Evolutionary conservation across 2,329 filamentous ascomycete species (phyloP), one percentile per base, ranked within the genome.

Genomic region (Cordyceps militaris): DNA sequence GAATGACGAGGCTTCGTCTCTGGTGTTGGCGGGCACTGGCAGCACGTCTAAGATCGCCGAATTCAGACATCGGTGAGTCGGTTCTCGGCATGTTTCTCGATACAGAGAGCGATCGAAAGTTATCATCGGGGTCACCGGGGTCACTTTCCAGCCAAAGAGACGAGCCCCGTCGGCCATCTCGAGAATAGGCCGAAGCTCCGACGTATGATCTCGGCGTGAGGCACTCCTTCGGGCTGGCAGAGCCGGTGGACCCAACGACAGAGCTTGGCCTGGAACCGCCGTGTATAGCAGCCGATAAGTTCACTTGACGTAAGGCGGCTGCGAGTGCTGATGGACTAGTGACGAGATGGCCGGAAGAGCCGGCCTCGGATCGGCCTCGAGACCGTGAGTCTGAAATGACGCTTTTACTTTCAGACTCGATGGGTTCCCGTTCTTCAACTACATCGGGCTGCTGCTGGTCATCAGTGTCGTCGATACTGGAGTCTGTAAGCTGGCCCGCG

Each of bases 31-130:
- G 82, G 43, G 88, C 86, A 68, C 89, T 93, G 32, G 88, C 84
- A 49, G 89, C 85, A 59, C 90, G 83, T 61, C 87, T 82, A 23
- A 96, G 76, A 63, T 84, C 82, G 54, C 88, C 86, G 66, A 92
- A 85, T 60, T 97, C 94, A 5, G 91, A 95, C 21, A 90, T 87
- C 2, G 94, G 94, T 0, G 94, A 99, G 61, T 97, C 92, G 1
- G 89, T 92, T 62, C 91, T 82, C 47, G 85, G 77, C 11, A 84
- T 84, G 34, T 76, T 75, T 11, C 85, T 81, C 4, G 89, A 87
- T 51, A 88, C 76, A 0, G 91, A 95, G 2, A 84, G 83, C 1
- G 93, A 97, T 44, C 88, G 84, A 56, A 91, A 80, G 69, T 92
- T 97, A 56, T 88, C 89, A 68, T 99, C 94, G 66, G 92, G 96